A percentile compares a stretch with the other conserved stretches of the same genome.
phyloP scores from a whole-genome alignment of 768 basidiomycete species.

The Lactarius akahatsu region DNA sequence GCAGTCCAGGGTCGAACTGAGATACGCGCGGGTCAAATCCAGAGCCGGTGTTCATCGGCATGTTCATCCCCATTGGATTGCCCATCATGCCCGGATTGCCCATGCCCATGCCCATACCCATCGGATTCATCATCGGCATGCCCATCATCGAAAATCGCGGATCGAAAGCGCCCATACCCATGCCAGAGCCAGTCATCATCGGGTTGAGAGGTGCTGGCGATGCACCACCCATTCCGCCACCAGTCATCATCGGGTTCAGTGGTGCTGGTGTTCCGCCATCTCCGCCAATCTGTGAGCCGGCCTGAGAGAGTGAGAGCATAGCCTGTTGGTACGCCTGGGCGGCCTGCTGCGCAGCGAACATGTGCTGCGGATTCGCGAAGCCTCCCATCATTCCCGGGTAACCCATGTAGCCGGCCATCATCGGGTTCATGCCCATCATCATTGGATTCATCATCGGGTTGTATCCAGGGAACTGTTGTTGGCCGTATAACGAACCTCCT shows the following conservation, averaged over 20 bases:
- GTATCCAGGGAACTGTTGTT: constrained; percentile 44
- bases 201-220: constrained; percentile 30
- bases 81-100: constrained; percentile 24
- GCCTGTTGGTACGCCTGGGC: constrained; percentile 87
- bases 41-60: constrained; percentile 24
- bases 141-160: constrained; percentile 31
- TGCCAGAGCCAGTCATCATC: constrained; percentile 31
- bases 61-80: constrained; percentile 22
- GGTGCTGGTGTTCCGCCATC: constrained; percentile 49
- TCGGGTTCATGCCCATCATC: constrained; percentile 57
- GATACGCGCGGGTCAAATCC: constrained; percentile 27
- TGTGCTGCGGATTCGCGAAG: constrained; percentile 65
- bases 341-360: constrained; percentile 84
- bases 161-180: constrained; percentile 16
- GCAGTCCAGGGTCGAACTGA: constrained; percentile 26
- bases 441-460: constrained; percentile 81
- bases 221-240: constrained; percentile 20
- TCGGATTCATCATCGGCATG: constrained; percentile 33
- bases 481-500: constrained; percentile 70
- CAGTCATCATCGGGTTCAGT: constrained; percentile 41
- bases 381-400: constrained; percentile 54
- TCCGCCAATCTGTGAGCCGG: constrained; percentile 72
- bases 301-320: constrained; percentile 76
- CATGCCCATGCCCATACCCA: constrained; percentile 27
- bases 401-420: constrained; percentile 58